These are phyloP conservation scores for Amanita muscaria DNA, from an alignment of 768 basidiomycete genomes.

Conservation along the genomic window DNA sequence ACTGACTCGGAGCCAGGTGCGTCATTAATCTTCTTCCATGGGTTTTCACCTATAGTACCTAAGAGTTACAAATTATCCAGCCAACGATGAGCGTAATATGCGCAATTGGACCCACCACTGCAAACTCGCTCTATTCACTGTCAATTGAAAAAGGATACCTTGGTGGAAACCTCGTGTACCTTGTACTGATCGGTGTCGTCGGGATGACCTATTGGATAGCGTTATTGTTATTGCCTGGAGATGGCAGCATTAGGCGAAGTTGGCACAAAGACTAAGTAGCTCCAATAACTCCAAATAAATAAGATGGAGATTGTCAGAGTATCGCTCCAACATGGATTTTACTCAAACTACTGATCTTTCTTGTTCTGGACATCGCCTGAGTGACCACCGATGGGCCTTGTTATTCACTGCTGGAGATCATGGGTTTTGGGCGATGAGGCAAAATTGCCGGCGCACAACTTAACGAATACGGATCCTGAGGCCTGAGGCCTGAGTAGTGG, in stretches of 20 bases:
- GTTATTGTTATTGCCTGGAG: conserved; percentile 18
- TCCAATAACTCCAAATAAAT: too few relatives aligned
- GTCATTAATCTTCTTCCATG: not conserved
- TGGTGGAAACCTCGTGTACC: conserved; percentile 51
- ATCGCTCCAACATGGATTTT: too few relatives aligned
- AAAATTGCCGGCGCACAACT: too few relatives aligned
- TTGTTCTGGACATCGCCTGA: too few relatives aligned
- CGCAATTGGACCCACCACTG: conserved; percentile 45
- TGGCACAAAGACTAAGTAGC: too few relatives aligned
- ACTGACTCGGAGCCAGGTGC: not conserved
- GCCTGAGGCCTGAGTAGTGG: too few relatives aligned
- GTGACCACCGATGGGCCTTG: too few relatives aligned
- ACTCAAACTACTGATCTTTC: too few relatives aligned
- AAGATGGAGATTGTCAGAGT: too few relatives aligned
- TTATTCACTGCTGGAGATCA: too few relatives aligned
- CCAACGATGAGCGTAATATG: conserved; percentile 30
- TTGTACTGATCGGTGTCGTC: conserved; percentile 21
- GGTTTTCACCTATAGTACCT: not conserved
- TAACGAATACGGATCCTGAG: too few relatives aligned
- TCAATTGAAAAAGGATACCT: conserved; percentile 45
- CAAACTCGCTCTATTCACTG: conserved; percentile 61
- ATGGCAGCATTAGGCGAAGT: conserved; percentile 5
- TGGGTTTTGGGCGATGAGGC: too few relatives aligned
- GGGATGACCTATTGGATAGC: not conserved
- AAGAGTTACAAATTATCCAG: conserved; percentile 9